Percentiles rank a stretch among this genome's conserved stretches.
Evolutionary conservation across 1,284 basidiomycete species (phyloP).

Genomic region (Naganishia cerealis): DNA sequence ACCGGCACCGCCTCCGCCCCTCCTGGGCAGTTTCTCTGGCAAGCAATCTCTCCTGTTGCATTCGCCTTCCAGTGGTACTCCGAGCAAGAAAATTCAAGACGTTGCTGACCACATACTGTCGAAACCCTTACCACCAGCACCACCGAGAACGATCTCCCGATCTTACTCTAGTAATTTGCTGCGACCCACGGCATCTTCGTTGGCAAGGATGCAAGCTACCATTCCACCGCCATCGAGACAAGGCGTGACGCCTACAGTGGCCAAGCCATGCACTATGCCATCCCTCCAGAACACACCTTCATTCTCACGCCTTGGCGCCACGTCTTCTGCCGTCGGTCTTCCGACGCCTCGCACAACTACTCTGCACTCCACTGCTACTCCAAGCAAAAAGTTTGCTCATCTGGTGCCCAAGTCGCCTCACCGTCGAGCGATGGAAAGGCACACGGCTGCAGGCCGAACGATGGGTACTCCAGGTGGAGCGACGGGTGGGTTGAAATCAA

Average conservation of each 20-base stretch:
- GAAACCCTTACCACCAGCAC: not conserved
- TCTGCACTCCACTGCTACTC: not conserved
- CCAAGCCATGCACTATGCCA: not conserved
- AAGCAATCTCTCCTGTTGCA: not conserved
- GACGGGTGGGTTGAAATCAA: constrained; percentile 14
- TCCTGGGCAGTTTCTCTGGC: not conserved
- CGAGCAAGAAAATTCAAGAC: not conserved
- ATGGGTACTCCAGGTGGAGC: not conserved
- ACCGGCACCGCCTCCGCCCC: not conserved
- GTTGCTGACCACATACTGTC: not conserved
- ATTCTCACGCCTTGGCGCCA: not conserved
- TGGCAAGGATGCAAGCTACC: constrained; percentile 27
- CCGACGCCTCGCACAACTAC: not conserved
- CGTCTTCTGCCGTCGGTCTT: not conserved
- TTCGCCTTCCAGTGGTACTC: not conserved
- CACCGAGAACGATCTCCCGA: not conserved
- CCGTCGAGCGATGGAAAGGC: constrained; percentile 22
- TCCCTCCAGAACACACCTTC: not conserved
- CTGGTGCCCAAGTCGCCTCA: constrained; percentile 24
- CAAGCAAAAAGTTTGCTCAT: constrained; percentile 4
- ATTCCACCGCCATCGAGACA: constrained; percentile 11
- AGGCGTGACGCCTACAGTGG: not conserved
- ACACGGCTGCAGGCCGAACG: constrained; percentile 5
- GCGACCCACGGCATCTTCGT: constrained; percentile 21
- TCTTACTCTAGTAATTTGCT: constrained; percentile 15